These are phyloP conservation scores for Colletotrichum spaethianum DNA, from an alignment of 2,329 filamentous ascomycete species.

Conservation along the genomic window DNA sequence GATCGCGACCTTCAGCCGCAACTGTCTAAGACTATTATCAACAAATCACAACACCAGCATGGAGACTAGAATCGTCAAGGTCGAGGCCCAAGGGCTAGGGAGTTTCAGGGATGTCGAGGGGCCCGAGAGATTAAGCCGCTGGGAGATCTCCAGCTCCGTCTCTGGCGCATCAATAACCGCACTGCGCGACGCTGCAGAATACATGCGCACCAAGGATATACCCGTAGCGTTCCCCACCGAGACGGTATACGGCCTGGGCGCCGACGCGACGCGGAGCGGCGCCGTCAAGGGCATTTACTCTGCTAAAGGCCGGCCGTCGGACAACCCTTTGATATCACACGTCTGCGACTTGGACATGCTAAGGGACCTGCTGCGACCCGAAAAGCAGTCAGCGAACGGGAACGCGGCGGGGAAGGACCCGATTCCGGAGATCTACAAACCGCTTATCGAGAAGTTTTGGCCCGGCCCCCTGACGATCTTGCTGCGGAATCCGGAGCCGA, in stretches of 20 bases:
- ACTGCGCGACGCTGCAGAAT: conserved; percentile 75
- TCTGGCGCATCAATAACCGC: conserved; percentile 51
- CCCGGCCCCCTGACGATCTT: conserved; percentile 94
- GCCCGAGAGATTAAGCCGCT: conserved; percentile 56
- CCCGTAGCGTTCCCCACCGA: conserved; percentile 98
- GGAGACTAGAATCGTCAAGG: conserved; percentile 57
- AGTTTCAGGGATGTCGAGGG: conserved; percentile 50
- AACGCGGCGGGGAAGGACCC: conserved; percentile 49
- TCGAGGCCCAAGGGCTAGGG: conserved; percentile 52
- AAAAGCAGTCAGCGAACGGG: conserved; percentile 31
- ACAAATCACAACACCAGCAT: conserved; percentile 45
- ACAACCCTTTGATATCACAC: conserved; percentile 97
- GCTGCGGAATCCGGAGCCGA: conserved; percentile 79
- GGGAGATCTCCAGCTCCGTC: conserved; percentile 54
- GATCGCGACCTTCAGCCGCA: conserved; percentile 9
- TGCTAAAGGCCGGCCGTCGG: conserved; percentile 90
- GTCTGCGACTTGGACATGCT: conserved; percentile 86
- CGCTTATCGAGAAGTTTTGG: conserved; percentile 89
- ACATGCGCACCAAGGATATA: conserved; percentile 74
- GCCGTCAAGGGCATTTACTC: conserved; percentile 93
- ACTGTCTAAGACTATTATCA: background rate
- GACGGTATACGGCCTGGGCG: conserved; percentile 97
- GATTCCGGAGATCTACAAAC: conserved; percentile 82
- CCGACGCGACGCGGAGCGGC: conserved; percentile 88
- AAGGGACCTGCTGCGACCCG: conserved; percentile 67